Conservation (phyloP, 2,329 filamentous ascomycete genomes). For the Myriosclerotinia scirpicola region DNA sequence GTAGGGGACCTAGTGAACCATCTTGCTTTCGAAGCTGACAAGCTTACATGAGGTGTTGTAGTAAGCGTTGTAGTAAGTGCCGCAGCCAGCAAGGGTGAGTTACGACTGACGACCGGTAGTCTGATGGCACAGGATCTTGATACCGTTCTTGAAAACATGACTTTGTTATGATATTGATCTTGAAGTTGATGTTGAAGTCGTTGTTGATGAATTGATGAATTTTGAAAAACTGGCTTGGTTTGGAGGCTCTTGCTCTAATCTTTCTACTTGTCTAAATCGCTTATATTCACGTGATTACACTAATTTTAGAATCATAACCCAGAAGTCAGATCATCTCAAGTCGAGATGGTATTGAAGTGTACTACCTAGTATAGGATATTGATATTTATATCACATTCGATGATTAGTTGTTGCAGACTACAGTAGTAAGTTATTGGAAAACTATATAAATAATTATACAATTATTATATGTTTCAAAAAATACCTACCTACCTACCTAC, state of each 20-base stretch:
- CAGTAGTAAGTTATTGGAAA: too few relatives aligned
- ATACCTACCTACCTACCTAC: too few relatives aligned
- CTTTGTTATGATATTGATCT: background rate
- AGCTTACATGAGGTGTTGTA: too few relatives aligned
- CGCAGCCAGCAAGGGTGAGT: background rate
- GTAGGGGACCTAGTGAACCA: too few relatives aligned
- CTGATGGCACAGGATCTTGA: background rate
- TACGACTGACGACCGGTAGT: constrained; percentile 1
- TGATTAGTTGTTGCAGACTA: too few relatives aligned
- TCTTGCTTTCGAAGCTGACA: background rate
- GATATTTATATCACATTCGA: too few relatives aligned
- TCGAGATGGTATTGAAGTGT: too few relatives aligned
- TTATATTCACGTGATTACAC: constrained; percentile 1
- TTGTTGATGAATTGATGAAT: background rate
- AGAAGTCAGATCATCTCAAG: too few relatives aligned
- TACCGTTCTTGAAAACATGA: background rate
- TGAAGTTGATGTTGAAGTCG: background rate
- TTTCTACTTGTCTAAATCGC: too few relatives aligned
- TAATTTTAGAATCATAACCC: background rate
- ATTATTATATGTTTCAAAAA: background rate
- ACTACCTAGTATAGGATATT: too few relatives aligned
- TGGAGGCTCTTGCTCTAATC: too few relatives aligned
- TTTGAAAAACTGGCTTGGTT: background rate
- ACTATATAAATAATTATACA: too few relatives aligned
- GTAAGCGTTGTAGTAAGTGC: background rate